A percentile compares a stretch with the other conserved stretches of the same genome.
Conservation (phyloP, 2,329 filamentous ascomycete genomes). For the Fusarium sp. region DNA sequence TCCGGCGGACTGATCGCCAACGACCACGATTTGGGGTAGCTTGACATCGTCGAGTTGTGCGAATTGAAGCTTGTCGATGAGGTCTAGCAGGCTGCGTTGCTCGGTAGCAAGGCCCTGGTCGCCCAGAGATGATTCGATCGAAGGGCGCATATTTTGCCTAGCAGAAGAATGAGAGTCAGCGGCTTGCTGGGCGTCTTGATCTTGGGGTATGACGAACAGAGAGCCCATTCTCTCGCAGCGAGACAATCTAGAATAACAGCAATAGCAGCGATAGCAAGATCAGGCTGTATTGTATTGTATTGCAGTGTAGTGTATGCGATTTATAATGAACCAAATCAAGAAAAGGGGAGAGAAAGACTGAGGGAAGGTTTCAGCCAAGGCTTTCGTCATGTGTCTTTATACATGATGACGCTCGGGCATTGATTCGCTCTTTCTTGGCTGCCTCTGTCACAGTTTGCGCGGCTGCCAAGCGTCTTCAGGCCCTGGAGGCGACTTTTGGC, state of each 20-base stretch:
- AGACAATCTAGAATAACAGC: conserved; percentile 7
- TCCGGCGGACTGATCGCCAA: conserved; percentile 75
- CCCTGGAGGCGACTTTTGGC: conserved; percentile 25
- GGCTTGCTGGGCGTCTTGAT: conserved; percentile 36
- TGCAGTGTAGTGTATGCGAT: conserved; percentile 4
- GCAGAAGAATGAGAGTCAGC: conserved; percentile 45
- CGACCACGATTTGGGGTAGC: conserved; percentile 74
- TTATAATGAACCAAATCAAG: conserved; percentile 16
- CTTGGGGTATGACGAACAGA: conserved; percentile 46
- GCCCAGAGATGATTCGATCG: conserved; percentile 64
- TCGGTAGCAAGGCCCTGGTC: conserved; percentile 67
- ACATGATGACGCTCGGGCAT: conserved; percentile 37
- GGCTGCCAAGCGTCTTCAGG: conserved; percentile 40
- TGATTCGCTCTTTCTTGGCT: conserved; percentile 44
- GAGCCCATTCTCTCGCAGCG: conserved; percentile 48
- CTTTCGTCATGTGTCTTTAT: conserved; percentile 44
- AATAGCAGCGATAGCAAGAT: neutral
- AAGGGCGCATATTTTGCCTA: conserved; percentile 56
- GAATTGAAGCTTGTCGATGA: conserved; percentile 70
- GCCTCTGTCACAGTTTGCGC: conserved; percentile 41
- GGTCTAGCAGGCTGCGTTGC: conserved; percentile 70
- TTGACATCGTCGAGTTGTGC: conserved; percentile 67
- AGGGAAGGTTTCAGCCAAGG: conserved; percentile 11
- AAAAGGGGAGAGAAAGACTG: neutral
- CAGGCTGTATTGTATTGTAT: neutral